phyloP scores from a whole-genome alignment of 2,329 filamentous ascomycete species.

The Tolypocladium cylindrosporum region DNA sequence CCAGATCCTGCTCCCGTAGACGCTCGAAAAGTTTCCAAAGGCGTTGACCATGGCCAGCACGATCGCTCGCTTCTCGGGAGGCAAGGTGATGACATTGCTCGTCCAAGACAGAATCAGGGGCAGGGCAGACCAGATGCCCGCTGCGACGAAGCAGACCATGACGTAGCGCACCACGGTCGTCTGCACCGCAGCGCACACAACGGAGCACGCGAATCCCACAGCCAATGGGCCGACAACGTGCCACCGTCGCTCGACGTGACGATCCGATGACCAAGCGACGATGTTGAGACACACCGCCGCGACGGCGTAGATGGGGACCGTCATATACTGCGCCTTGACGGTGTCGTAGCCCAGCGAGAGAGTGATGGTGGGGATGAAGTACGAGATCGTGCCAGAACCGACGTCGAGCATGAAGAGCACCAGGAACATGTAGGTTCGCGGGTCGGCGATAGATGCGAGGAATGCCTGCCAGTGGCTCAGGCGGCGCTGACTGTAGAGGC shows the following conservation, averaged over 20 bases:
- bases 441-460: constrained; percentile 19
- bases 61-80: constrained; percentile 20
- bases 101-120: constrained; percentile 15
- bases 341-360: constrained; percentile 34
- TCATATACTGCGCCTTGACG: constrained; percentile 36
- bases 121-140: constrained; percentile 3
- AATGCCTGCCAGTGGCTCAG: constrained; percentile 3
- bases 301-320: constrained; percentile 14
- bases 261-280: constrained; percentile 12
- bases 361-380: constrained; percentile 44
- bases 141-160: constrained; percentile 10
- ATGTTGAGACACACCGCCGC: constrained; percentile 9
- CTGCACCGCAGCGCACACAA: constrained; percentile 11
- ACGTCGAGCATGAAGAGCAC: constrained; percentile 7
- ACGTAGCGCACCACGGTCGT: constrained; percentile 15
- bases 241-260: constrained; percentile 11
- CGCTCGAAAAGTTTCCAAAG: constrained; percentile 19
- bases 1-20: constrained; percentile 20
- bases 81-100: constrained; percentile 13
- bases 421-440: constrained; percentile 5
- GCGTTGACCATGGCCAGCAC: constrained; percentile 21
- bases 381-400: constrained; percentile 38
- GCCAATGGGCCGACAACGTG: constrained; percentile 9
- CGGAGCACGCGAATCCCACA: constrained; percentile 9
- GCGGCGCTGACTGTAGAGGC: constrained; percentile 10